Percentiles rank a stretch among this genome's conserved stretches.
Conservation (phyloP, 148 eudicot genomes). For the Agrostemma githago region DNA sequence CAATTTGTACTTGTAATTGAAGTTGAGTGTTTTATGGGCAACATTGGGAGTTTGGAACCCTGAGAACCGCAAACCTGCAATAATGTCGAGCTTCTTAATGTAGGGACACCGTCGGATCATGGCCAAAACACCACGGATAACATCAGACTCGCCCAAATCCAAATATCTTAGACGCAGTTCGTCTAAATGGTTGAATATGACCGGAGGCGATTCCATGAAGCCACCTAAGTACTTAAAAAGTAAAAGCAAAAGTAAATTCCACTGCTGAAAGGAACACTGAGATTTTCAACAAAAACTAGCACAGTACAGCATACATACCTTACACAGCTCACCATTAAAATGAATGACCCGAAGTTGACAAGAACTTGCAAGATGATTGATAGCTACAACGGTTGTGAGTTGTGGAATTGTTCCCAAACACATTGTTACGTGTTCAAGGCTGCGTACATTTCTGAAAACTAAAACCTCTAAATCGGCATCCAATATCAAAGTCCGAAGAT, state of each 20-base stretch:
- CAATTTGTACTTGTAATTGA: neutral
- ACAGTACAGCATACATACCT: neutral
- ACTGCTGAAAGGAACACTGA: neutral
- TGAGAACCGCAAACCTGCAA: neutral
- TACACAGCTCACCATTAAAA: neutral
- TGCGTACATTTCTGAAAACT: constrained; percentile 4
- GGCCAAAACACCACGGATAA: neutral
- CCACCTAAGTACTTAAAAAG: constrained; percentile 1
- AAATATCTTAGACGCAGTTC: neutral
- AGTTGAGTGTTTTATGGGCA: neutral
- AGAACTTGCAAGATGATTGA: neutral
- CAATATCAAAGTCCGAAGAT: neutral
- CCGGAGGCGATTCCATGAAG: neutral
- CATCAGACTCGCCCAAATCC: neutral
- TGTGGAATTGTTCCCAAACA: no score
- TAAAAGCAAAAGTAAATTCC: neutral
- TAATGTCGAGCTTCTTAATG: neutral
- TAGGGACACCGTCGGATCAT: neutral
- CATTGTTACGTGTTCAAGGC: neutral
- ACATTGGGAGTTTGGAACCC: neutral
- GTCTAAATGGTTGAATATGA: constrained; percentile 1
- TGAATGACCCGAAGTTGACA: neutral
- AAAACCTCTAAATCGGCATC: neutral
- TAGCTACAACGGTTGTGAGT: neutral
- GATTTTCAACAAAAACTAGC: neutral